Base-by-base conservation (phyloP, 2,329 filamentous ascomycete genomes). In the Claviceps pusilla region DNA sequence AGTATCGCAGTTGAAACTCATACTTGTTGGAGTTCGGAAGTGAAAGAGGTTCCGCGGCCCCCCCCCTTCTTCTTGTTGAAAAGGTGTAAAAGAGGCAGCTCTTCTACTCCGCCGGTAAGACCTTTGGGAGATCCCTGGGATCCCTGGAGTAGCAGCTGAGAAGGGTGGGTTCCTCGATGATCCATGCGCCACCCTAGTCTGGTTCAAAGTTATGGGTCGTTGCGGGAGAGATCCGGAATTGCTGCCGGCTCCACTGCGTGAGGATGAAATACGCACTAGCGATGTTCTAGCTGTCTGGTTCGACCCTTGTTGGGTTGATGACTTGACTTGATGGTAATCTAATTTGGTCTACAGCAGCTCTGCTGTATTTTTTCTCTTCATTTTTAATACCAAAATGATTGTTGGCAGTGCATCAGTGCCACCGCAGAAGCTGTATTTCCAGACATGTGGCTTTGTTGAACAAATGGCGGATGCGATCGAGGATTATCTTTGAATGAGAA, bases 191-290 rank as follows among this genome's bases (percentile, higher is more conserved):
- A 35, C 33, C 46, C 24, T 28, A 39, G 39, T 52, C 54, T 54
- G 54, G 58, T 55, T 53, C 58, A 49, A 48, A 48, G 57, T 52
- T 46, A 53, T 54, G 55, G 55, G 54, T 60, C 59, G 43, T 60
- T 60, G 59, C 58, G 56, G 60, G 58, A 64, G 62, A 65, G 58
- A 62, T 59, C 65, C 64, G 63, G 63, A 63, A 61, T 57, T 56
- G 58, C 58, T 60, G 57, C 63, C 62, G 59, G 62, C 62, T 61
- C 64, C 64, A 64, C 62, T 60, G 54, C 56, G 24, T 24, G 54
- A 43, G n/a, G 37, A 45, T 7, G 12, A 43, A 29, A 24, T 48
- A 49, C 31, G 16, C 24, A 24, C 24, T 29, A 19, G 47, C 28
- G 45, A 35, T 29, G 24, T 46, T 28, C 24, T 14, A 7, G 19